phyloP scores from a whole-genome alignment of 1,284 basidiomycete species.

The Trichosporon faecale region DNA sequence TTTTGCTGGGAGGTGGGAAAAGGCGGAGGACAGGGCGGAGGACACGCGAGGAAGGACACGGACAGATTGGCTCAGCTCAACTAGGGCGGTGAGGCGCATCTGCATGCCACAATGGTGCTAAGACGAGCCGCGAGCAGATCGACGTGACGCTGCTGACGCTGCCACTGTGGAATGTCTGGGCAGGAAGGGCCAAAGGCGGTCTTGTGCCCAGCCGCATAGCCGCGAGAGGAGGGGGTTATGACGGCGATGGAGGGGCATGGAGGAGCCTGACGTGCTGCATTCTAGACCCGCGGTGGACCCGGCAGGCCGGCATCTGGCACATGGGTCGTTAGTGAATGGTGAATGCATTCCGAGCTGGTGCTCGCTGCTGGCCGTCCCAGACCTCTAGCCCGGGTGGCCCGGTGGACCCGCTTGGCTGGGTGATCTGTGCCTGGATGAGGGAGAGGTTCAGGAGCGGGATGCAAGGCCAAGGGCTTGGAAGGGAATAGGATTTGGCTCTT shows the following conservation, averaged over 20 bases:
- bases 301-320: neutral
- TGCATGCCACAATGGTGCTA: neutral
- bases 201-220: neutral
- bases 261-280: neutral
- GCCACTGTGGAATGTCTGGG: neutral
- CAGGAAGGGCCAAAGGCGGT: neutral
- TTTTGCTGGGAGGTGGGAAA: too few relatives aligned
- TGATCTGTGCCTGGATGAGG: neutral
- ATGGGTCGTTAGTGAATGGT: neutral
- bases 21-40: too few relatives aligned
- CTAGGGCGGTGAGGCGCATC: neutral
- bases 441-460: constrained; percentile 1
- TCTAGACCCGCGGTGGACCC: neutral
- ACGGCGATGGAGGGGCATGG: neutral
- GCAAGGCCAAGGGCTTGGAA: neutral
- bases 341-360: neutral
- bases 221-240: neutral
- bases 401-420: too few relatives aligned
- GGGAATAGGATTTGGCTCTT: neutral
- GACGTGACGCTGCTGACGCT: neutral
- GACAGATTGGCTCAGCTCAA: neutral
- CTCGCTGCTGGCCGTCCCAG: too few relatives aligned
- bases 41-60: too few relatives aligned
- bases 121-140: neutral
- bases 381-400: too few relatives aligned